These are phyloP conservation scores for Fomitopsis palustris DNA, from an alignment of 1,284 basidiomycete genomes.

Conservation along the genomic window DNA sequence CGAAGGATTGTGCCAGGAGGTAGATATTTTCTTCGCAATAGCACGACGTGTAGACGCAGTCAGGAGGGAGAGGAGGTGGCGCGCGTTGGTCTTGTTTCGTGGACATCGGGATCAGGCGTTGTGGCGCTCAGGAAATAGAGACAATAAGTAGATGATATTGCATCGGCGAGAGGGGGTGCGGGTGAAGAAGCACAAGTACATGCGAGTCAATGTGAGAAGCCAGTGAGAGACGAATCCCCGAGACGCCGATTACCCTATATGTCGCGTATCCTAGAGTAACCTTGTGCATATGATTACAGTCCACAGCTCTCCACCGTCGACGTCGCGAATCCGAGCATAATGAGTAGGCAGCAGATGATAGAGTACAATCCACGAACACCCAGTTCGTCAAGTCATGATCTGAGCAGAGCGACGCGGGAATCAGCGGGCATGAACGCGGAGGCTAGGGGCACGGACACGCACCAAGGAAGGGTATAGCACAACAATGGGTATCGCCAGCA, in stretches of 20 bases:
- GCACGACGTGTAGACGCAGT: slow-evolving; percentile 33
- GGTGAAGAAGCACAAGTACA: background rate
- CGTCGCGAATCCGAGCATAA: background rate
- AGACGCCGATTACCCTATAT: slow-evolving; percentile 8
- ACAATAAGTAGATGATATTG: background rate
- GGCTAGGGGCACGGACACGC: slow-evolving; percentile 12
- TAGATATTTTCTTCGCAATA: slow-evolving; percentile 77
- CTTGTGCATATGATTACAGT: slow-evolving; percentile 5
- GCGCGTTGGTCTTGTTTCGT: background rate
- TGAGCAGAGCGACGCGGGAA: slow-evolving; percentile 1
- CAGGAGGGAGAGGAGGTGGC: slow-evolving; percentile 28
- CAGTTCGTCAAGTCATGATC: slow-evolving; percentile 7
- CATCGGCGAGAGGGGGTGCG: background rate
- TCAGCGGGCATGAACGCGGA: slow-evolving; percentile 7
- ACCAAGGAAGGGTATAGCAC: slow-evolving; percentile 22
- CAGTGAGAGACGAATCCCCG: background rate
- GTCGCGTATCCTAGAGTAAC: background rate
- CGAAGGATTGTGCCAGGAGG: slow-evolving; percentile 47
- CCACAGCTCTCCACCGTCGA: slow-evolving; percentile 1
- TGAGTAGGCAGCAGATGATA: background rate
- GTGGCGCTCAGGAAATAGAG: background rate
- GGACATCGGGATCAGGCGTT: background rate
- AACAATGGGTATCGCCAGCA: slow-evolving; percentile 18
- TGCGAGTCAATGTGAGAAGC: slow-evolving; percentile 4
- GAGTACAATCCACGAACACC: slow-evolving; percentile 1